Conservation (phyloP, 257 asterid species). For the Mitragyna speciosa region DNA sequence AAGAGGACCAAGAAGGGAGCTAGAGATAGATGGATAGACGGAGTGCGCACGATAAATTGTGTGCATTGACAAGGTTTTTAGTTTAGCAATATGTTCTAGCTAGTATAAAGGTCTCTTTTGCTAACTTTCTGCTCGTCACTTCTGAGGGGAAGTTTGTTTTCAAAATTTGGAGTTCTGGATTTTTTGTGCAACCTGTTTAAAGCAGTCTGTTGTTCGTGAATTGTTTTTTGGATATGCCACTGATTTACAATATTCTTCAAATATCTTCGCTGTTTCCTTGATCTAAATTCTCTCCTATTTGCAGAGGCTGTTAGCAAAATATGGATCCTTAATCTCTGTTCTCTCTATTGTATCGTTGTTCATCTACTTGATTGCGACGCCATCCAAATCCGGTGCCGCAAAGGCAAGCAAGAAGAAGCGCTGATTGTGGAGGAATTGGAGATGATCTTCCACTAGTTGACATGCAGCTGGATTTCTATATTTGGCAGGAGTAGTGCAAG, state of each 20-base stretch:
- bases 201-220: neutral
- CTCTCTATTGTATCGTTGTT: constrained; percentile 60
- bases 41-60: neutral
- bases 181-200: neutral
- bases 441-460: neutral
- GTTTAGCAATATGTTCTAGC: neutral
- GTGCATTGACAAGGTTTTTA: neutral
- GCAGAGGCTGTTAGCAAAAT: constrained; percentile 68
- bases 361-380: constrained; percentile 55
- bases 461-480: neutral
- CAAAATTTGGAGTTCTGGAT: neutral
- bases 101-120: neutral
- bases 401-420: constrained; percentile 83
- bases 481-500: neutral
- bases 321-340: constrained; percentile 82
- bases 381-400: constrained; percentile 63
- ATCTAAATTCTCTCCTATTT: constrained; percentile 11
- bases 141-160: neutral
- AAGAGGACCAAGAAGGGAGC: neutral
- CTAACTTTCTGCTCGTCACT: neutral
- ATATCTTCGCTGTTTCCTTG: neutral
- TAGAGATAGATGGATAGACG: neutral
- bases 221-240: neutral
- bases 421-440: constrained; percentile 16
- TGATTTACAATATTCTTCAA: neutral